These are phyloP conservation scores for Aspergillus neoniger DNA, from an alignment of 2,329 filamentous ascomycete species.

Conservation along the genomic window DNA sequence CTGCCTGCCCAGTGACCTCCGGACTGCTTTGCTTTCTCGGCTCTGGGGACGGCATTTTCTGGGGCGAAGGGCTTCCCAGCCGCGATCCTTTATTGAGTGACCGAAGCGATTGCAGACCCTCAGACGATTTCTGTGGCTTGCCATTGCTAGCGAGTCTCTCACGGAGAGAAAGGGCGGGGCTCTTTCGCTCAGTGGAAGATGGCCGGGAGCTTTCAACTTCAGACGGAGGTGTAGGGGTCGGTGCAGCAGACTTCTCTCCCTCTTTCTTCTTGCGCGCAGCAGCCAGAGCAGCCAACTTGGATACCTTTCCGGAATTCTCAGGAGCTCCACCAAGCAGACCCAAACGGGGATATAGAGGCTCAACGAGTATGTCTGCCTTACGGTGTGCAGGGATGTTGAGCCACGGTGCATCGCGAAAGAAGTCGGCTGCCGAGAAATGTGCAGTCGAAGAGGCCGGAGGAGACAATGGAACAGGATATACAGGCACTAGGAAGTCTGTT, in stretches of 20 bases:
- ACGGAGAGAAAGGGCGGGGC: constrained; percentile 36
- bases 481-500: constrained; percentile 40
- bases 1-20: constrained; percentile 3
- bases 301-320: constrained; percentile 67
- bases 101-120: constrained; percentile 26
- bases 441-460: constrained; percentile 27
- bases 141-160: constrained; percentile 40
- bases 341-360: constrained; percentile 59
- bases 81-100: constrained; percentile 22
- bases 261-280: constrained; percentile 83
- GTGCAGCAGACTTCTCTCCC: constrained; percentile 56
- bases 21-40: constrained; percentile 11
- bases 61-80: constrained; percentile 17
- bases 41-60: constrained; percentile 25
- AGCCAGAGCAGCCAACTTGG: constrained; percentile 87
- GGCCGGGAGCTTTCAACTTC: constrained; percentile 13
- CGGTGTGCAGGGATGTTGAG: constrained; percentile 68
- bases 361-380: constrained; percentile 63
- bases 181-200: constrained; percentile 24
- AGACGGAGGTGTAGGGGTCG: neutral
- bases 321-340: constrained; percentile 77
- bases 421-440: constrained; percentile 55
- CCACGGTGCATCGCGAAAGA: constrained; percentile 88
- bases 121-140: constrained; percentile 30
- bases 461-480: constrained; percentile 28